Evolutionary conservation across 2,329 filamentous ascomycete genomes (phyloP), one percentile per base, ranked within the genome.

Genomic region (Thielaviopsis ethacetica): DNA sequence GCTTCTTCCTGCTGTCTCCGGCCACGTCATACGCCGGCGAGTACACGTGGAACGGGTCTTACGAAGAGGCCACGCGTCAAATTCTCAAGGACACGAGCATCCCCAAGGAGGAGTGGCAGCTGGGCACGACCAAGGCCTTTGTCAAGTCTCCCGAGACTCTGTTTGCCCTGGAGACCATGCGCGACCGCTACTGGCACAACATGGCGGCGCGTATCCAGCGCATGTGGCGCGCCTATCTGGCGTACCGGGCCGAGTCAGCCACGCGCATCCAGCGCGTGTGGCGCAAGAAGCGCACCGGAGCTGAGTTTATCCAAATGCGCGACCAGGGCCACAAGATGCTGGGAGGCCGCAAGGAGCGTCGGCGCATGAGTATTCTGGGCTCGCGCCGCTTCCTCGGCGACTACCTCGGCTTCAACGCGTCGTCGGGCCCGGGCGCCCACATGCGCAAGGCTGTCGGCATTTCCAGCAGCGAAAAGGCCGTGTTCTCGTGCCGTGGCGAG

Each of bases 131-230:
- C 0, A 98, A 97, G 72, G 91, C 90, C 3, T 98, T 98, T 67
- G 95, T 98, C 75, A 97, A 98, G 72, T 91, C 93, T 0, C 93
- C 93, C 0, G 93, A 98, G 71, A 98, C 93, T 0, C 75, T 98
- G 1, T 98, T 98, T 68, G 93, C 93, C 2, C 76, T 98, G 12
- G 93, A 98, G 71, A 91, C 94, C 60, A 97, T 98, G 91, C 83
- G 93, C 68, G 93, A 98, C 69, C 80, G 88, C 59, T 98, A 97
- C 72, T 97, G 91, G 91, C 91, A 97, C 72, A 98, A 97, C 73
- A 97, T 98, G 93, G 93, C 93, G 3, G 95, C 91, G 62, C 83
- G 93, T 61, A 97, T 98, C 61, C 93, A 98, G 73, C 82, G 93
- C 65, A 93, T 95, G 68, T 98, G 93, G 93, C 82, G 93, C 66